Base-by-base conservation (phyloP, 148 eudicot species). In the Camellia lanceoleosa region DNA sequence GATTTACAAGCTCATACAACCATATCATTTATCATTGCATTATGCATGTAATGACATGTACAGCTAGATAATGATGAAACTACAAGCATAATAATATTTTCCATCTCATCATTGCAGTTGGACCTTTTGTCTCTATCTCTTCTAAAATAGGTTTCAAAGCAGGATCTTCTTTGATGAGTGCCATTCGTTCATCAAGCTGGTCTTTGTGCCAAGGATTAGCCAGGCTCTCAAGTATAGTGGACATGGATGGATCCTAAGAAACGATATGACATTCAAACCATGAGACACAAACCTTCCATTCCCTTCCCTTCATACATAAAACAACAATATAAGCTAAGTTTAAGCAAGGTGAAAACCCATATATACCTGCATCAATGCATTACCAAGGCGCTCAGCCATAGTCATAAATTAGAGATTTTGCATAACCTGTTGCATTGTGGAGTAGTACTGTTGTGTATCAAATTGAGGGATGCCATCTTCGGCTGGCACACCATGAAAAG, bases 71-170 rank as follows among this genome's bases (percentile, higher is more conserved):
- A 65, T 16, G 16, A 69, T 10, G 41, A n/a, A 12, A 46, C 20
- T 44, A 71, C 5, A 82, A 67, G 56, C 11, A 7, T 14, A 41
- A 59, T 38, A 19, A 51, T 51, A 14, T 16, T 51, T 70, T 10
- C 41, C 71, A 96, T 97, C 95, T 92, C 99, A 96, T 96, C 99
- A 96, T 96, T 79, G 99, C 99, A 85, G 98, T 87, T 41, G 99
- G 97, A 68, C 99, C 99, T 54, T 98, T 98, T 59, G 74, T 84
- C 88, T 93, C 99, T 60, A 96, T 96, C 89, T 96, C 99, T 11
- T 96, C 97, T 69, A 96, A 80, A 78, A 96, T 92, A 66, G 98
- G 98, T 81, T 93, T 93, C 88, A 96, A 76, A n/a, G 97, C 73
- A 56, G 98, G 99, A 86, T 96, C 99, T 30, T 92, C 98, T 82